phyloP scores from a whole-genome alignment of 306 rosid species.

The Hippophae tibetana region DNA sequence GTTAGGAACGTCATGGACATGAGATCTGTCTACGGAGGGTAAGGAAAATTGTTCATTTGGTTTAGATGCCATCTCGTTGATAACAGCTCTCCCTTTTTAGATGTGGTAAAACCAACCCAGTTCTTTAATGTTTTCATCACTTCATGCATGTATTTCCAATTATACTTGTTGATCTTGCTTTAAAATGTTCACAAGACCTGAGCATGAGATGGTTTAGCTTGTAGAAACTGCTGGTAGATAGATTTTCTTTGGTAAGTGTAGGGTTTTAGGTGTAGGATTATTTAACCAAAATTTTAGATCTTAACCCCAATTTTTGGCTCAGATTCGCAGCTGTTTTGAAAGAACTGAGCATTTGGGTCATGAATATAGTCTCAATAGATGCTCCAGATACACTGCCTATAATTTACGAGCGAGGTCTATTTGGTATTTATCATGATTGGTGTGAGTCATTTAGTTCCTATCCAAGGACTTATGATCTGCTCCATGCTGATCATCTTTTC shows the following conservation, averaged over 20 bases:
- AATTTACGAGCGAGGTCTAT: constrained; percentile 86
- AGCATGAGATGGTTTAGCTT: not conserved
- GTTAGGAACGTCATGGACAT: constrained; percentile 97
- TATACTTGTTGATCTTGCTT: not conserved
- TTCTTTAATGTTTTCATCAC: not conserved
- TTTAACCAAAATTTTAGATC: constrained; percentile 10
- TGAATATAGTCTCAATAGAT: constrained; percentile 82
- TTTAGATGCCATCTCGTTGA: not conserved
- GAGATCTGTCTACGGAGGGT: constrained; percentile 97
- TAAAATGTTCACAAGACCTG: not conserved
- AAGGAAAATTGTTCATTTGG: constrained; percentile 22
- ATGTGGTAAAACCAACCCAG: not conserved
- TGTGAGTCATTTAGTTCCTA: constrained; percentile 91
- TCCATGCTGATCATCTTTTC: constrained; percentile 95
- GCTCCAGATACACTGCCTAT: constrained; percentile 84
- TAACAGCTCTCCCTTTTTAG: not conserved
- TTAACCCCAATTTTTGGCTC: constrained; percentile 12
- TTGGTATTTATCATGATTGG: constrained; percentile 97
- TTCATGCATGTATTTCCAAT: not conserved
- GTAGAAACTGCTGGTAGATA: not conserved
- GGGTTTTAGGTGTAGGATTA: constrained; percentile 11
- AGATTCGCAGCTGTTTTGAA: constrained; percentile 95
- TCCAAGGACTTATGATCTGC: constrained; percentile 86
- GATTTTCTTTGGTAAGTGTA: not conserved
- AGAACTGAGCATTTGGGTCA: constrained; percentile 81